phyloP scores from a whole-genome alignment of 805 yeast genomes.

The Pichia kluyveri region DNA sequence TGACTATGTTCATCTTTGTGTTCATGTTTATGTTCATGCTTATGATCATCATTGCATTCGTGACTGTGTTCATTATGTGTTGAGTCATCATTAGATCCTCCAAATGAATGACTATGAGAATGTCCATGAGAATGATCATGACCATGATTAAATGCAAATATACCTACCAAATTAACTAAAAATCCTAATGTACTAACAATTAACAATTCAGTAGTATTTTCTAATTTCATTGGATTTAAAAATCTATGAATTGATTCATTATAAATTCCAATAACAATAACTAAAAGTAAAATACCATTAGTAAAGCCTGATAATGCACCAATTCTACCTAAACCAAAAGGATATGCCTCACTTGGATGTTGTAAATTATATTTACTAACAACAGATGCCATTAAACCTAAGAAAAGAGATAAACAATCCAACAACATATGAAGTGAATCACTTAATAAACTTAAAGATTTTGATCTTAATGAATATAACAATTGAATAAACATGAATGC shows the following conservation, averaged over 20 bases:
- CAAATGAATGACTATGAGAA: slow-evolving; percentile 23
- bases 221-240: slow-evolving; percentile 64
- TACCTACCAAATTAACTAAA: slow-evolving; percentile 83
- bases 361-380: slow-evolving; percentile 23
- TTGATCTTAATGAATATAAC: slow-evolving; percentile 84
- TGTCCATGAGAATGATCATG: slow-evolving; percentile 28
- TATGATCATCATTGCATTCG: slow-evolving; percentile 13
- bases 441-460: slow-evolving; percentile 81
- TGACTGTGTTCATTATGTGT: slow-evolving; percentile 5
- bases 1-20: slow-evolving; percentile 1
- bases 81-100: neutral
- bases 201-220: slow-evolving; percentile 74
- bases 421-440: slow-evolving; percentile 95
- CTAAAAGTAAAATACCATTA: slow-evolving; percentile 80
- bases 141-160: slow-evolving; percentile 75
- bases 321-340: slow-evolving; percentile 77
- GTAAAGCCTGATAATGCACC: slow-evolving; percentile 95
- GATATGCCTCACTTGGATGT: slow-evolving; percentile 39
- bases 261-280: slow-evolving; percentile 81
- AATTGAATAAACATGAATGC: slow-evolving; percentile 93
- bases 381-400: slow-evolving; percentile 82
- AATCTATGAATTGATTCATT: slow-evolving; percentile 82
- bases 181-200: slow-evolving; percentile 81
- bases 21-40: neutral
- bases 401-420: slow-evolving; percentile 83